A percentile compares a stretch with the other conserved stretches of the same genome.
These are phyloP conservation scores for Diplocarpon rosae DNA, from an alignment of 2,329 filamentous ascomycete genomes.

Conservation along the genomic window DNA sequence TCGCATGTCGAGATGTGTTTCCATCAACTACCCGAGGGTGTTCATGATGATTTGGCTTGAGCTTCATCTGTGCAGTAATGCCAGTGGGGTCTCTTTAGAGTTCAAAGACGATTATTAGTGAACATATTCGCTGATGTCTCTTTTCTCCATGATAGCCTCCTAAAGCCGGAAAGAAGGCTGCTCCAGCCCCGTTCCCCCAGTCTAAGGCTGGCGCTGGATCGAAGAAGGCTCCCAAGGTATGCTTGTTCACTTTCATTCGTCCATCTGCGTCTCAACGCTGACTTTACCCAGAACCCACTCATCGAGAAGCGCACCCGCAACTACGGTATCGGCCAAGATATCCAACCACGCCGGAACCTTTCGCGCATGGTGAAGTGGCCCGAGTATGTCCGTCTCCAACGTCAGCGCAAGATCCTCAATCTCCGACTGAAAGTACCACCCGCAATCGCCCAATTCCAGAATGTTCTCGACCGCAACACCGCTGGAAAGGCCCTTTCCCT, in stretches of 20 bases:
- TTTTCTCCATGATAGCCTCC: slow-evolving; percentile 99
- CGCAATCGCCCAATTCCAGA: slow-evolving; percentile 93
- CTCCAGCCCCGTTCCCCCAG: slow-evolving; percentile 91
- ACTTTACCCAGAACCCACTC: slow-evolving; percentile 72
- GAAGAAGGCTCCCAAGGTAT: slow-evolving; percentile 96
- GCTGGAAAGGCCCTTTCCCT: slow-evolving; percentile 97
- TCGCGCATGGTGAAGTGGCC: slow-evolving; percentile 99
- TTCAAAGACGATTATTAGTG: slow-evolving; percentile 76
- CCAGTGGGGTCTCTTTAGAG: slow-evolving; percentile 67
- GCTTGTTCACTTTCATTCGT: slow-evolving; percentile 31
- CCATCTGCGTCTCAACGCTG: slow-evolving; percentile 11
- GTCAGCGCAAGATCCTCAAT: slow-evolving; percentile 84
- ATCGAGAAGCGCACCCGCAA: slow-evolving; percentile 97
- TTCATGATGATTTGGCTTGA: slow-evolving; percentile 57
- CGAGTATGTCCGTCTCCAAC: slow-evolving; percentile 93
- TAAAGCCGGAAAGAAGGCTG: slow-evolving; percentile 95
- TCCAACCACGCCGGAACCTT: slow-evolving; percentile 92
- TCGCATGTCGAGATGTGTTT: slow-evolving; percentile 28
- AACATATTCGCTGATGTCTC: slow-evolving; percentile 83
- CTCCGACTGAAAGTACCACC: slow-evolving; percentile 98
- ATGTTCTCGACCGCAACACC: slow-evolving; percentile 92
- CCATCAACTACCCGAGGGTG: slow-evolving; percentile 25
- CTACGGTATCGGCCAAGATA: slow-evolving; percentile 98
- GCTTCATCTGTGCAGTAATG: slow-evolving; percentile 33
- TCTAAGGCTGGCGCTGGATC: slow-evolving; percentile 68